Evolutionary conservation across 108 stramenopile species (phyloP).

Genomic region (Nannochloropsis granulata): DNA sequence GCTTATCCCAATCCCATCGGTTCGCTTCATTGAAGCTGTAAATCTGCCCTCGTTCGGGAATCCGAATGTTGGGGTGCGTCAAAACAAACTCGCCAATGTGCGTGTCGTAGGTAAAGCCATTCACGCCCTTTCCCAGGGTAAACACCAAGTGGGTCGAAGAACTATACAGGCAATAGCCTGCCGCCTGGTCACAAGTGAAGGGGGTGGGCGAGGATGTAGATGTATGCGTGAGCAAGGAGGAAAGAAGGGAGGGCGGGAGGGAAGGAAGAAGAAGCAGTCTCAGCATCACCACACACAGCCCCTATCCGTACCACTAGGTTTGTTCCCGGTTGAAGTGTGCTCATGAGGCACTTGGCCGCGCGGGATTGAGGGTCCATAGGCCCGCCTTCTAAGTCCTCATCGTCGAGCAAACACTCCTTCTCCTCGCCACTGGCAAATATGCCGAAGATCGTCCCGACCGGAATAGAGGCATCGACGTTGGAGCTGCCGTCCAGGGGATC

Average conservation of each 20-base stretch:
- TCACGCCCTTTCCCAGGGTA: slow-evolving; percentile 48
- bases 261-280: not conserved
- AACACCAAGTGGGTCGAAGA: slow-evolving; percentile 73
- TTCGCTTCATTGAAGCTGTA: slow-evolving; percentile 76
- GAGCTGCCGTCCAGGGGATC: slow-evolving; percentile 89
- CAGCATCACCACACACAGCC: not conserved
- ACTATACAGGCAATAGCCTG: slow-evolving; percentile 68
- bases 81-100: slow-evolving; percentile 45
- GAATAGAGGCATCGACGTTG: slow-evolving; percentile 82
- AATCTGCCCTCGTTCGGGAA: slow-evolving; percentile 62
- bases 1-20: slow-evolving; percentile 49
- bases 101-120: slow-evolving; percentile 44
- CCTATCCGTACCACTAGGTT: slow-evolving; percentile 44
- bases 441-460: slow-evolving; percentile 81
- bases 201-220: not conserved
- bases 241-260: not conserved
- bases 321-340: slow-evolving; percentile 50
- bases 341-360: slow-evolving; percentile 51
- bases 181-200: not conserved
- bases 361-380: slow-evolving; percentile 45
- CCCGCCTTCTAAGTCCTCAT: slow-evolving; percentile 32
- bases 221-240: not conserved
- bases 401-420: slow-evolving; percentile 49
- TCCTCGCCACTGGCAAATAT: slow-evolving; percentile 59
- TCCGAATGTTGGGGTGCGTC: slow-evolving; percentile 57